Base-by-base conservation (phyloP, 805 yeast genomes). In the Spencermartinsiella europaea region DNA sequence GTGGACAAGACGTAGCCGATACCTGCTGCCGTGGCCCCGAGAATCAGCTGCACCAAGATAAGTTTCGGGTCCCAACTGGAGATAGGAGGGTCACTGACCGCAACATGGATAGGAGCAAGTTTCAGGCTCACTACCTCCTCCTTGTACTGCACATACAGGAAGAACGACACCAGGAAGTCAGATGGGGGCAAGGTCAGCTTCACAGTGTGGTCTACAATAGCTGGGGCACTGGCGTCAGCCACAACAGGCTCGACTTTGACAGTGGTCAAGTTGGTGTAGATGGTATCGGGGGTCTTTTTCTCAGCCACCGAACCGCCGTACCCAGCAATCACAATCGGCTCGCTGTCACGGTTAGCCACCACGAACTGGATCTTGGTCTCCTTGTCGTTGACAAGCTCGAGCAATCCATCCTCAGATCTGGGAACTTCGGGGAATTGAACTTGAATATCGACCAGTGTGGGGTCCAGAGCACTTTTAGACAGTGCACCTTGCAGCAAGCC, bases 51-150 rank as follows among this genome's bases (percentile, higher is more conserved):
- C 53, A 84, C 75, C 31, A 84, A 63, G 48, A 87, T 60, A 59
- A 88, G 75, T 65, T 81, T 80, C 12, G 90, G 93, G 61, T 85
- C 78, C 67, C 83, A 80, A 45, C 81, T 53, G 0, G 95, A 82
- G 56, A 89, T 69, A 47, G 81, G 75, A 33, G 75, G 76, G 57
- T 88, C 95, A 8, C 65, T 65, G 47, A 89, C 76, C 19, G 70
- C 63, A 38, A 85, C 68, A 14, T 57, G 53, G 8, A 47, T 43
- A 34, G 49, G 51, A 46, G 46, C 55, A 33, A 58, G 46, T 35
- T 45, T 38, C 7, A 51, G 53, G 21, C 53, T 40, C 53, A 52
- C 51, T 42, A 50, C 25, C 47, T 50, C 43, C 40, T 53, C 55
- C 35, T 53, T 58, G 19, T 45, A 44, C 37, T 49, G 57, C 31